Evolutionary conservation across 139 green algal genomes (phyloP).

Genomic region (Pleodorina starrii): DNA sequence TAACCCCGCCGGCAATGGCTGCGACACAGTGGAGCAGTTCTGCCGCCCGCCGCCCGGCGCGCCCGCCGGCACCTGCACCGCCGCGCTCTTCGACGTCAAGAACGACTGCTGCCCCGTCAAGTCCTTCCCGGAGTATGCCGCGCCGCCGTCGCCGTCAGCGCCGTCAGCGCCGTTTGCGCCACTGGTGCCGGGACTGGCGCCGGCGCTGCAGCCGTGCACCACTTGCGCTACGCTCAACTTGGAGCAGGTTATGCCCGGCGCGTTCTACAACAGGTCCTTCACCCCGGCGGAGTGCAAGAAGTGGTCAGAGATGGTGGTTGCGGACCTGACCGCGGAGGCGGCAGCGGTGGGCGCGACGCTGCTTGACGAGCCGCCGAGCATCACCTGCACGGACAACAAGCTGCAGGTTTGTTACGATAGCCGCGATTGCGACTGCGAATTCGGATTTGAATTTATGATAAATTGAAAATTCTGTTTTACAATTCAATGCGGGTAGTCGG

Average conservation of each 20-base stretch:
- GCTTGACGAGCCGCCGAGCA: not conserved
- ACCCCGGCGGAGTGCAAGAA: not conserved
- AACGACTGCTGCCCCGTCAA: slow-evolving; percentile 25
- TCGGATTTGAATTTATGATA: no score
- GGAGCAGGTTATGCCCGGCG: not conserved
- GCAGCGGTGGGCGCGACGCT: not conserved
- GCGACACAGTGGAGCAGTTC: not conserved
- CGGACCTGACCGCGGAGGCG: not conserved
- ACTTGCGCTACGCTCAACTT: not conserved
- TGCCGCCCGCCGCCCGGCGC: slow-evolving; percentile 1
- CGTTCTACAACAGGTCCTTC: not conserved
- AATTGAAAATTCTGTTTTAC: no score
- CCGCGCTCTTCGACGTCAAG: not conserved
- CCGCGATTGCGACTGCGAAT: no score
- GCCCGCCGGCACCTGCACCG: not conserved
- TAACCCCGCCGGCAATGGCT: not conserved
- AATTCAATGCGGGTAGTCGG: no score
- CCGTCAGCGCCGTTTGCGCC: not conserved
- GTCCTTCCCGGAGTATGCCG: not conserved
- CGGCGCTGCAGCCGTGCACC: not conserved
- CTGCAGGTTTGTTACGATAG: no score
- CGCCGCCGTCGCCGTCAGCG: not conserved
- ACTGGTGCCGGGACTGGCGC: not conserved
- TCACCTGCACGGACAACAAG: not conserved
- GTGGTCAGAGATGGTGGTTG: not conserved